Conservation (phyloP, 164 flowering plant species). For the Euptelea pleiosperma region DNA sequence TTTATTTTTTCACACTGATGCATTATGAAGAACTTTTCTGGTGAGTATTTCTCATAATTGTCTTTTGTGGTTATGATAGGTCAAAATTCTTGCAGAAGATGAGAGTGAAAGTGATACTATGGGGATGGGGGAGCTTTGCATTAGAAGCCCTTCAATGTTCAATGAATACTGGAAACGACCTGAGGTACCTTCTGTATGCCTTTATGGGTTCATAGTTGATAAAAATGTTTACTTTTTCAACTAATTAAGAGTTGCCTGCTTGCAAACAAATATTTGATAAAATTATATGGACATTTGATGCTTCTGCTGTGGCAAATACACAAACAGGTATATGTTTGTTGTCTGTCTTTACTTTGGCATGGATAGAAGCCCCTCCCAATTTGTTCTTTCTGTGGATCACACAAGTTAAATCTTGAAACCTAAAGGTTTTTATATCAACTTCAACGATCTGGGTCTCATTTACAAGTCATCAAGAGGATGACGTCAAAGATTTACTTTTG, state of each 20-base stretch:
- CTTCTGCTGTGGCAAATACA: no score
- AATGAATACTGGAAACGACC: slow-evolving; percentile 96
- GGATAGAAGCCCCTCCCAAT: no score
- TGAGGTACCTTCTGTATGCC: slow-evolving; percentile 42
- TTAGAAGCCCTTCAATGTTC: slow-evolving; percentile 87
- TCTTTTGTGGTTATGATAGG: slow-evolving; percentile 39
- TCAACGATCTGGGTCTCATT: no score
- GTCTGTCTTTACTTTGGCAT: no score
- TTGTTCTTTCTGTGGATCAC: no score
- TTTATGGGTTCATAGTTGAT: no score
- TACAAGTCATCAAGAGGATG: no score
- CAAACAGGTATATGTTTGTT: no score
- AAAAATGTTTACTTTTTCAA: background rate
- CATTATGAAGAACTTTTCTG: background rate
- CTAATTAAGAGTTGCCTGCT: background rate
- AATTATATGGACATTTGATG: no score
- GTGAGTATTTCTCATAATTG: slow-evolving; percentile 3
- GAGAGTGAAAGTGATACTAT: slow-evolving; percentile 37
- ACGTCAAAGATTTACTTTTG: no score
- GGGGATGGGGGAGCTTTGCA: slow-evolving; percentile 83
- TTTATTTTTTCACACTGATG: background rate
- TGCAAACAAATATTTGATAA: background rate
- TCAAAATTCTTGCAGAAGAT: slow-evolving; percentile 69
- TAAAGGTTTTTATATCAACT: no score
- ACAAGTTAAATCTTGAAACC: no score